Base-by-base conservation (phyloP, 2,329 filamentous ascomycete genomes). In the Orbilia quercus region DNA sequence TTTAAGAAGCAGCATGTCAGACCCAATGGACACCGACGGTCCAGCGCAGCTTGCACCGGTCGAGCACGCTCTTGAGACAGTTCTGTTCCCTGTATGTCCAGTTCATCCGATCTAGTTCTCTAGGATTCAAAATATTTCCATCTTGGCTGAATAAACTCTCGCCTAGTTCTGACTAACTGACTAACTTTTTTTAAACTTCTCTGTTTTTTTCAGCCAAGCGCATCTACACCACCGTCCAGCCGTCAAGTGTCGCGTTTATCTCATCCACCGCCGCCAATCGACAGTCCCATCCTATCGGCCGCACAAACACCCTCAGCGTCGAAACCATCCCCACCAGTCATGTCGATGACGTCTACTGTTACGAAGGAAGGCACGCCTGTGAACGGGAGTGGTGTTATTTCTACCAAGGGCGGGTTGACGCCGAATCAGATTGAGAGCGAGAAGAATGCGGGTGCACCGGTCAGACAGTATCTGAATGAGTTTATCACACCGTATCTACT, bases 391-490 rank as follows among this genome's bases (percentile, higher is more conserved):
- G 14, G 48, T 18, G 23, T 7, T 38, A 16, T 20, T 22, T 11
- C 38, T n/a, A 22, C 18, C 14, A 36, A 28, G 12, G 16, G n/a
- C 11, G 64, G 64, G 3, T 34, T 31, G 31, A 22, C 58, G 12
- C 31, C 58, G 5, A 47, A 47, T 6, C 40, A 47, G 9, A 36
- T 42, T 25, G 59, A 47, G 2, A 40, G 45, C 47, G 63, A 57
- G 38, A 58, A 50, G 48, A 47, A 47, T 14, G 60, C 60, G n/a
- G 77, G 77, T 31, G 77, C 77, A 1, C 77, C 77, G 7, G 77
- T 77, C 22, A 54, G 77, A 28, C 71, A 75, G 31, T 78, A 78
- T 47, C 54, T 78, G n/a, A 78, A 78, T 20, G 76, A 78, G 36
- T 77, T 76, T 45, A 70, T 78, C 7, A 77, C 77, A n/a, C 77